These are phyloP conservation scores for Ulmus americana DNA, from an alignment of 331 rosid genomes.

Conservation along the genomic window DNA sequence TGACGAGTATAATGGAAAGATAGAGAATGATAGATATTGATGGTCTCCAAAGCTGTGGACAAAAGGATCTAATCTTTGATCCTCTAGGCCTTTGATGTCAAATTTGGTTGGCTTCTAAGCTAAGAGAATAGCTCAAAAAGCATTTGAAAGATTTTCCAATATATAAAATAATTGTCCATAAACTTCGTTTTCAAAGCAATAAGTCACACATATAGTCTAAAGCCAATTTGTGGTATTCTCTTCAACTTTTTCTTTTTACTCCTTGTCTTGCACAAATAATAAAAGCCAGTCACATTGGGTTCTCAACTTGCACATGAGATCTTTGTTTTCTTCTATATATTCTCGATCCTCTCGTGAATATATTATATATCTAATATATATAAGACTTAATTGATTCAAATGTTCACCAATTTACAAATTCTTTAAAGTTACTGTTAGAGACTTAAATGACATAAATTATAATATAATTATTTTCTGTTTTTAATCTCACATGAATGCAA, in stretches of 20 bases:
- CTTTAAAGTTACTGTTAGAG: no score
- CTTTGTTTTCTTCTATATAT: slow-evolving; percentile 4
- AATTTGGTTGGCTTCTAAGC: slow-evolving; percentile 57
- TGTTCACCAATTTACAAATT: no score
- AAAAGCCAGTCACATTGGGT: slow-evolving; percentile 12
- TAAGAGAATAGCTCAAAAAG: slow-evolving; percentile 20
- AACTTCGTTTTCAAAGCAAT: slow-evolving; percentile 37
- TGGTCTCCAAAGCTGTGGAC: slow-evolving; percentile 91
- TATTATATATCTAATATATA: no score
- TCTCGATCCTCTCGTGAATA: background rate
- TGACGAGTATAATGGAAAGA: slow-evolving; percentile 57
- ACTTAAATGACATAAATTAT: no score
- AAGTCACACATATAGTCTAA: slow-evolving; percentile 10
- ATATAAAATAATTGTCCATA: slow-evolving; percentile 12
- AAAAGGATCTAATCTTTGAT: slow-evolving; percentile 73
- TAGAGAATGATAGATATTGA: slow-evolving; percentile 36
- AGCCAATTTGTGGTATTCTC: slow-evolving; percentile 10
- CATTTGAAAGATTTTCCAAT: slow-evolving; percentile 23
- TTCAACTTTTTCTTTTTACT: slow-evolving; percentile 22
- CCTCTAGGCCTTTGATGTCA: slow-evolving; percentile 57
- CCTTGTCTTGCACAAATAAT: slow-evolving; percentile 25
- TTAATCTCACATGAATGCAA: no score
- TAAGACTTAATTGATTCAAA: no score
- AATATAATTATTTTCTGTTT: no score
- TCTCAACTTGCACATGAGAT: background rate